These are phyloP conservation scores for Athelia psychrophila DNA, from an alignment of 1,284 basidiomycete genomes.

Conservation along the genomic window DNA sequence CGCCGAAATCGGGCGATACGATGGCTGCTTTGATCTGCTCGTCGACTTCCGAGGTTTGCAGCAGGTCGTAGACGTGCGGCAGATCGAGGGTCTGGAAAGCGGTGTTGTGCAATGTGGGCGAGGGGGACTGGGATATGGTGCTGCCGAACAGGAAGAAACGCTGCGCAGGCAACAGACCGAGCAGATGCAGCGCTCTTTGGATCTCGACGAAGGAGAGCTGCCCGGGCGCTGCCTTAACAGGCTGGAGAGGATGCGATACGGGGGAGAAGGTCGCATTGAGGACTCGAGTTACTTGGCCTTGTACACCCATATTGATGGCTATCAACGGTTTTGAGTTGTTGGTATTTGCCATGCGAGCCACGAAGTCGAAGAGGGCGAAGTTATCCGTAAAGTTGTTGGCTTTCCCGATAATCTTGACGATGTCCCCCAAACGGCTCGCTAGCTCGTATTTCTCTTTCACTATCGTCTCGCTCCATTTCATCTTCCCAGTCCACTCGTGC, in stretches of 20 bases:
- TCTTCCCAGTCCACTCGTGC: conserved; percentile 89
- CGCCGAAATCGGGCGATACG: conserved; percentile 78
- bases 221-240: conserved; percentile 86
- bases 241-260: conserved; percentile 85
- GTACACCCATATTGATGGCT: conserved; percentile 91
- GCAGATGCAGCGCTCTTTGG: conserved; percentile 75
- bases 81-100: conserved; percentile 81
- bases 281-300: conserved; percentile 89
- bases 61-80: conserved; percentile 77
- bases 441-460: conserved; percentile 70
- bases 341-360: conserved; percentile 36
- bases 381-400: conserved; percentile 81
- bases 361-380: conserved; percentile 77
- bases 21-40: conserved; percentile 67
- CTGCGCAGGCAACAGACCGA: conserved; percentile 74
- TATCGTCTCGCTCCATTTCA: conserved; percentile 77
- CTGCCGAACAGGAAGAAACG: conserved; percentile 87
- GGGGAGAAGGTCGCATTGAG: conserved; percentile 87
- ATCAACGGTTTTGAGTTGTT: conserved; percentile 75
- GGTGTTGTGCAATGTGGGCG: conserved; percentile 92
- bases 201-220: conserved; percentile 90
- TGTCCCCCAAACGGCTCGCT: conserved; percentile 75
- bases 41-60: conserved; percentile 72
- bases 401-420: conserved; percentile 91
- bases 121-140: conserved; percentile 89